Evolutionary conservation across 306 rosid genomes (phyloP).

Genomic region (Begonia fuchsioides): DNA sequence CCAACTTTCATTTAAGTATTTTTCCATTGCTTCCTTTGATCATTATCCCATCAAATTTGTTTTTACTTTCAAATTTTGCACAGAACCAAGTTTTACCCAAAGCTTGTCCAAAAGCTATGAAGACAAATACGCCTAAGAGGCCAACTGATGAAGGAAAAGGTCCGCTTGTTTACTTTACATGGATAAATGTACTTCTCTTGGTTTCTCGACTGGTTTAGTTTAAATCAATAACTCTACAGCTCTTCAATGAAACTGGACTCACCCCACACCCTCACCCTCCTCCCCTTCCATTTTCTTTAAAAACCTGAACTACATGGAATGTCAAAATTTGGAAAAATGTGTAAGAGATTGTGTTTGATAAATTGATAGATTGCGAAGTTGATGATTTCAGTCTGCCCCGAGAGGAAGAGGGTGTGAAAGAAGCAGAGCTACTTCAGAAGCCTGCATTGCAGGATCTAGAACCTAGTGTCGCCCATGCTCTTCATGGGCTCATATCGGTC

Average conservation of each 20-base stretch:
- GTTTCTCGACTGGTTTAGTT: no score
- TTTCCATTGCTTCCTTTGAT: neutral
- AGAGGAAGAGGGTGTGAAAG: constrained; percentile 30
- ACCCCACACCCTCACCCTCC: no score
- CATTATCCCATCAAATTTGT: neutral
- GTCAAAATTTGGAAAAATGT: no score
- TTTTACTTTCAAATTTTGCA: constrained; percentile 15
- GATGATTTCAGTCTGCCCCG: constrained; percentile 18
- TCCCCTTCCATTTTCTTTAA: no score
- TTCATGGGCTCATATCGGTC: constrained; percentile 66
- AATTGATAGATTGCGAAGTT: constrained; percentile 24
- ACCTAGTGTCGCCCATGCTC: constrained; percentile 49
- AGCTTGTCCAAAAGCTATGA: constrained; percentile 19
- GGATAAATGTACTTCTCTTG: no score
- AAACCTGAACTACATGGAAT: no score
- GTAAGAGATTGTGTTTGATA: neutral
- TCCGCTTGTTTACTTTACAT: neutral
- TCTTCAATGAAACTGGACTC: no score
- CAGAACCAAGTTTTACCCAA: constrained; percentile 56
- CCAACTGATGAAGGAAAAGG: constrained; percentile 18
- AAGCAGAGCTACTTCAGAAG: constrained; percentile 23
- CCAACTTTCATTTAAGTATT: no score
- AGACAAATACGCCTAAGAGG: constrained; percentile 10
- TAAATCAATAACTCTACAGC: no score
- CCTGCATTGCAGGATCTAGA: constrained; percentile 35